A percentile compares a stretch with the other conserved stretches of the same genome.
Evolutionary conservation across 164 flowering plant genomes (phyloP).

Genomic region (Vitis amurensis): DNA sequence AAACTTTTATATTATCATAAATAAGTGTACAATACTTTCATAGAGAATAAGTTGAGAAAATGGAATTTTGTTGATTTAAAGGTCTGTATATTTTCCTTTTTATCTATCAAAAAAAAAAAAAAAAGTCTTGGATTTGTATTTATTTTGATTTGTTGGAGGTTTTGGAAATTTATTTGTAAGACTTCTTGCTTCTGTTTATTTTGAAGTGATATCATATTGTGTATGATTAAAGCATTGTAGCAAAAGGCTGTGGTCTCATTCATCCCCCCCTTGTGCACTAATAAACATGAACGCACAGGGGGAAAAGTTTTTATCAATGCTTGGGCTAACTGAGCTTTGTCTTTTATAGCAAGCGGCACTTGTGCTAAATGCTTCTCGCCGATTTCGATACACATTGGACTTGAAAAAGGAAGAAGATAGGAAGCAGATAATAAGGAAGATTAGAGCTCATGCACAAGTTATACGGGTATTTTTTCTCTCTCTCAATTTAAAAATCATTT

Average conservation of each 20-base stretch:
- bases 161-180: neutral
- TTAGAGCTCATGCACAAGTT: slow-evolving; percentile 91
- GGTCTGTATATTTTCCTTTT: too few species aligned
- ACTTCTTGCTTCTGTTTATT: too few species aligned
- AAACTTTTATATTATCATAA: too few species aligned
- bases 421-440: slow-evolving; percentile 60
- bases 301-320: neutral
- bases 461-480: slow-evolving; percentile 53
- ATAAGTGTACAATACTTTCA: too few species aligned
- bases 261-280: neutral
- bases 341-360: slow-evolving; percentile 88
- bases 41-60: too few species aligned
- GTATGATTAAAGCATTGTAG: neutral
- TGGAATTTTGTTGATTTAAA: too few species aligned
- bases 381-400: slow-evolving; percentile 95
- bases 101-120: too few species aligned
- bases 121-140: too few species aligned
- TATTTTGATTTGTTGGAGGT: neutral
- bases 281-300: neutral
- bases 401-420: slow-evolving; percentile 83
- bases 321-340: slow-evolving; percentile 6
- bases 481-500: neutral
- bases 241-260: neutral
- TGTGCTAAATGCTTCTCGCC: slow-evolving; percentile 94
- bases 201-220: neutral